Base-by-base conservation (phyloP, 2,329 filamentous ascomycete genomes). In the Colletotrichum noveboracense region DNA sequence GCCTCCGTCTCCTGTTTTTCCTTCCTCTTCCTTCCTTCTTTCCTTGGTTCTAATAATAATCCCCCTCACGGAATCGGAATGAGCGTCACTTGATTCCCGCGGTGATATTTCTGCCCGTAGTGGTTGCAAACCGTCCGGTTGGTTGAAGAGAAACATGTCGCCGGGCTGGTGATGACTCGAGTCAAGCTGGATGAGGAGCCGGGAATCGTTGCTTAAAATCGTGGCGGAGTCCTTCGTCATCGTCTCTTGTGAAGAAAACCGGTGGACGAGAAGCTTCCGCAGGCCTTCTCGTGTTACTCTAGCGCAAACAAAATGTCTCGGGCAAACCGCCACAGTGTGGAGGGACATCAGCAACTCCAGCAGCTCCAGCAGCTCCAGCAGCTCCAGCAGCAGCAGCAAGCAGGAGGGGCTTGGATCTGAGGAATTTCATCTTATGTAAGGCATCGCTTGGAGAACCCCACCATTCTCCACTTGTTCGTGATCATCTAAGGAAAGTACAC, bases 251-350 rank as follows among this genome's bases (percentile, higher is more conserved):
- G 66, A 66, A 75, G 71, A 70, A 61, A 75, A 60, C 70, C 14
- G 70, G 32, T 69, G 73, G 73, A 75, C n/a, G 61, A 71, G 61
- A 74, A 38, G 30, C 62, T 69, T 70, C 60, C 34, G 65, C 52
- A 70, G 74, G 58, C 10, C 61, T 64, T 43, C 60, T 76, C 61
- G 60, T 75, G 74, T 70, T 61, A 48, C 65, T 66, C 55, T 76
- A 76, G 74, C 61, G 71, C 71, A 48, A 30, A 48, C 70, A 68
- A 5, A 75, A 60, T 75, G 74, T 76, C 74, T 76, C 71, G 74
- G 74, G 28, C 74, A 30, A 36, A 52, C 66, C 74, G 74, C 71
- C 66, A 75, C 52, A 62, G 58, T 52, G 61, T 36, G 61, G 38
- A 71, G 55, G 70, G 36, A 14, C 21, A 43, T 6, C 38, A 24